Evolutionary conservation across 768 basidiomycete species (phyloP), one percentile per base, ranked within the genome.

Genomic region (Suillus fuscotomentosus): DNA sequence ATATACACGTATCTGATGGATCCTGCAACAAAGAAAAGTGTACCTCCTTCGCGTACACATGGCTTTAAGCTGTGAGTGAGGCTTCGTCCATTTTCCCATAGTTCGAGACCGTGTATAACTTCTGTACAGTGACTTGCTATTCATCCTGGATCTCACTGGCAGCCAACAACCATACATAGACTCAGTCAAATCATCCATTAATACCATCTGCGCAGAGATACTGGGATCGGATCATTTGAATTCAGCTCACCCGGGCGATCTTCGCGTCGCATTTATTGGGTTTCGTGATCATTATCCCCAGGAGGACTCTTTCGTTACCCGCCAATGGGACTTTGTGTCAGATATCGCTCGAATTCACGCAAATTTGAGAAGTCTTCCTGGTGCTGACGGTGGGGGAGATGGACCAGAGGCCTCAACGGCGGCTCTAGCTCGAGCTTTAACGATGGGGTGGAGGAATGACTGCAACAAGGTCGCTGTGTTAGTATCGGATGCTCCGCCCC

Each of bases 321-420:
- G 79, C 63, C 78, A 73, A 51, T 76, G 77, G 62, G 76, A 76
- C 6, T 84, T 85, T 72, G 77, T 80, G 8, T 76, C 75, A 11
- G 76, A 82, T 64, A 75, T 80, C 42, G 63, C 61, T 3, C 64
- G 67, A 15, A 72, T 84, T 39, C 74, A 81, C 60, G 70, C 72
- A 31, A 74, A 79, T 63, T 73, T 84, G 47, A 24, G 22, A 2
- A 75, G 73, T 59, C 69, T 70, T 3, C 69, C 82, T 22, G 77
- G 72, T 48, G 80, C 80, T 1, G 68, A 70, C 1, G 78, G 80
- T 38, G 78, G 78, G 27, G 76, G 78, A 41, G 84, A 85, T 70
- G 84, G 84, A 0, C 83, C 84, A 2, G 84, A 85, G 68, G 84
- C 83, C 15, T 80, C 83, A 41, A 82, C 81, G 2, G 81, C 82